These are phyloP conservation scores for Lotus japonicus DNA, from an alignment of 306 rosid species.

Conservation along the genomic window DNA sequence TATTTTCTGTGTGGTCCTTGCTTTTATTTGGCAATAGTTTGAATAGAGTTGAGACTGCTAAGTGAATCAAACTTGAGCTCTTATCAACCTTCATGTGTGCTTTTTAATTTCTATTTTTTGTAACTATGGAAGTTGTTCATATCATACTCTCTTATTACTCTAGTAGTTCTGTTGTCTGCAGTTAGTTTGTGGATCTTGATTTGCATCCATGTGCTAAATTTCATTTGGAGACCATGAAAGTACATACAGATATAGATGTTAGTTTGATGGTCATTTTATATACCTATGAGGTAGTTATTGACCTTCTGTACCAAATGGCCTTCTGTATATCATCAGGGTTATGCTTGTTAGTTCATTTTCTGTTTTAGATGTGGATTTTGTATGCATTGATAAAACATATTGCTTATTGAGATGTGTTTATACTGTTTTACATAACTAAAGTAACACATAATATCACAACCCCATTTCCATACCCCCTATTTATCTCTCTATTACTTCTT, in stretches of 20 bases:
- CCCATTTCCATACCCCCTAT: neutral
- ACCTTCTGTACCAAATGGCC: neutral
- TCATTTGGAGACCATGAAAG: neutral
- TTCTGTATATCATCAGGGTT: neutral
- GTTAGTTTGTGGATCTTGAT: constrained; percentile 19
- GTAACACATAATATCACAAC: neutral
- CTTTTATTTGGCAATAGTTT: constrained; percentile 63
- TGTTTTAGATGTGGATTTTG: neutral
- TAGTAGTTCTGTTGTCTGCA: neutral
- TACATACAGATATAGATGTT: neutral
- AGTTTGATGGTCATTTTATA: neutral
- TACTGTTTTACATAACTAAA: neutral
- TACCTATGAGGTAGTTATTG: neutral
- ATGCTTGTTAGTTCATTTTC: neutral
- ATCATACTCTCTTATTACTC: constrained; percentile 14
- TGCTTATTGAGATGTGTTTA: neutral
- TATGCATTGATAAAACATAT: neutral
- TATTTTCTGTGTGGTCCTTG: constrained; percentile 48
- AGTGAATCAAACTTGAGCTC: constrained; percentile 6
- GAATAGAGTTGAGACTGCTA: constrained; percentile 18
- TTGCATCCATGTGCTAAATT: constrained; percentile 8
- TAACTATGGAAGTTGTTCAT: constrained; percentile 28
- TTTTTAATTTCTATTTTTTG: neutral
- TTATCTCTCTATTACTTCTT: neutral
- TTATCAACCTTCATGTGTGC: constrained; percentile 26